Conservation (phyloP, 75 land plant genomes). For the Pinus albicaulis region DNA sequence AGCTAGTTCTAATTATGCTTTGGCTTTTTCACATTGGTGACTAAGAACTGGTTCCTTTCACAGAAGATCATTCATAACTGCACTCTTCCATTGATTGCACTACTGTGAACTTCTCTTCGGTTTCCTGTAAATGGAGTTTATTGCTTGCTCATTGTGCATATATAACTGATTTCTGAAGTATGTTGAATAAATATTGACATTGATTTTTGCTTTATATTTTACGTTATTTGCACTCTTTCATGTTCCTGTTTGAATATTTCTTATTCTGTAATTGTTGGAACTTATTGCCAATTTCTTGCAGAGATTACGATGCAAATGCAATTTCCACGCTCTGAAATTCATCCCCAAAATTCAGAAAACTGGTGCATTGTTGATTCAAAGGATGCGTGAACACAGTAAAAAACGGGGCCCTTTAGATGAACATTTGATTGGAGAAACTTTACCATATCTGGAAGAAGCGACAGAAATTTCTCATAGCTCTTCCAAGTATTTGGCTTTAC, state of each 20-base stretch:
- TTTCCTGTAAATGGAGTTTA: background rate
- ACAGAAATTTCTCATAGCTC: slow-evolving; percentile 1
- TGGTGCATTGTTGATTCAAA: slow-evolving; percentile 65
- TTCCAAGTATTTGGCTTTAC: slow-evolving; percentile 71
- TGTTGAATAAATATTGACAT: background rate
- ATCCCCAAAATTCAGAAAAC: slow-evolving; percentile 75
- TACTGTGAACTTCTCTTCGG: background rate
- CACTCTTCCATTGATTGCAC: background rate
- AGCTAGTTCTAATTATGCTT: background rate
- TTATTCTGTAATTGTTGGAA: background rate
- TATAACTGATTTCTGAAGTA: slow-evolving; percentile 1
- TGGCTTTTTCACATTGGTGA: no score
- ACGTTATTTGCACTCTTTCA: background rate
- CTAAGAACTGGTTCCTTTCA: no score
- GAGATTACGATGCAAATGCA: slow-evolving; percentile 9
- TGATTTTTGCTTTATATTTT: background rate
- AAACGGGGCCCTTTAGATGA: slow-evolving; percentile 47
- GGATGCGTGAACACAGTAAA: slow-evolving; percentile 55
- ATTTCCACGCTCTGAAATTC: slow-evolving; percentile 37
- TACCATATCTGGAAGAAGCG: slow-evolving; percentile 16
- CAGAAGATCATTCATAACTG: no score
- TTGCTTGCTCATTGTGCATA: background rate
- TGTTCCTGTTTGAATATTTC: background rate
- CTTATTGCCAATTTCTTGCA: slow-evolving; percentile 27
- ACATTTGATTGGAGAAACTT: slow-evolving; percentile 46